A percentile compares a stretch with the other conserved stretches of the same genome.
Evolutionary conservation across 1,284 basidiomycete species (phyloP).

Genomic region (Entoloma clypeatum): DNA sequence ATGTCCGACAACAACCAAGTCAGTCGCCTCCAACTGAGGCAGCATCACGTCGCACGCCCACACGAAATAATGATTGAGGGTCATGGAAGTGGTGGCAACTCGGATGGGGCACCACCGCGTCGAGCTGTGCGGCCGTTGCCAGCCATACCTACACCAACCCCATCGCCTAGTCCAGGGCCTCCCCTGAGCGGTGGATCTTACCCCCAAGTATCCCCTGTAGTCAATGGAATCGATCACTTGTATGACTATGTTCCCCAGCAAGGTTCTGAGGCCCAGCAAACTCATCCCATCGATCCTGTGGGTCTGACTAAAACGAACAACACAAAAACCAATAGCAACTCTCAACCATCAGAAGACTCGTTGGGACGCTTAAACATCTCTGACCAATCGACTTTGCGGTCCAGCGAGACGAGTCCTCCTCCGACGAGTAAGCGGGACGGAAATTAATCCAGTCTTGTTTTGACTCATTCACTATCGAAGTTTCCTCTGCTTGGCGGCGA

Average conservation of each 20-base stretch:
- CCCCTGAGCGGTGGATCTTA: constrained; percentile 11
- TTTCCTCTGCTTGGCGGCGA: constrained; percentile 11
- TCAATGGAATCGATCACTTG: constrained; percentile 16
- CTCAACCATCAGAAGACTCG: neutral
- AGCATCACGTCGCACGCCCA: constrained; percentile 9
- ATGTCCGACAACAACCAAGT: neutral
- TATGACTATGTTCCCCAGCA: constrained; percentile 11
- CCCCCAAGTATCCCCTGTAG: constrained; percentile 5
- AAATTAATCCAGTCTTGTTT: constrained; percentile 5
- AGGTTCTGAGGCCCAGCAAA: neutral
- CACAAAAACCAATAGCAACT: neutral
- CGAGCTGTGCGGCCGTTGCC: constrained; percentile 18
- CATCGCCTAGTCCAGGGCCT: constrained; percentile 6
- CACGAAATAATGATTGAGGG: constrained; percentile 8
- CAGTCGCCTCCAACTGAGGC: constrained; percentile 5
- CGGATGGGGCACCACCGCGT: constrained; percentile 13
- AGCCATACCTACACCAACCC: constrained; percentile 18
- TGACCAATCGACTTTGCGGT: neutral
- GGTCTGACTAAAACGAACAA: neutral
- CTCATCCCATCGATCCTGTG: neutral
- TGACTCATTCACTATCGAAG: constrained; percentile 9
- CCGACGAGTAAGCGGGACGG: constrained; percentile 13
- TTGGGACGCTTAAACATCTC: neutral
- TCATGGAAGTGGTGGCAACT: neutral
- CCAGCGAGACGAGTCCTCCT: neutral